Evolutionary conservation across 2,329 filamentous ascomycete genomes (phyloP).

Genomic region (Lachnellula suecica): DNA sequence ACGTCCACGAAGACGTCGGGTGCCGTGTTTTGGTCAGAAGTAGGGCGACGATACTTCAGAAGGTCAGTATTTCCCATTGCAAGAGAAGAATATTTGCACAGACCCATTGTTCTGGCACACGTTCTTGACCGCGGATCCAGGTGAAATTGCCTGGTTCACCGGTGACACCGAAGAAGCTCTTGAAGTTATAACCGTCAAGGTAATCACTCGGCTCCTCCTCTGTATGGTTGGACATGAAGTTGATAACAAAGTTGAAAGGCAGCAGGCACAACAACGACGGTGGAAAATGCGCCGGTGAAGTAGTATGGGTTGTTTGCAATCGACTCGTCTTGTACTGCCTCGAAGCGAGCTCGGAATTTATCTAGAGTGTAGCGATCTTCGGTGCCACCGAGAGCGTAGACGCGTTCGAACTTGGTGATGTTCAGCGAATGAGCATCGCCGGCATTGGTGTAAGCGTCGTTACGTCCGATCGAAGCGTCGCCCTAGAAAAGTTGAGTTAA

Average conservation of each 20-base stretch:
- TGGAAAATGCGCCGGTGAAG: not conserved
- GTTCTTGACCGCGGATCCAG: not conserved
- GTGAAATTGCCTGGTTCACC: not conserved
- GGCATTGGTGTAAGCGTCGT: constrained; percentile 5
- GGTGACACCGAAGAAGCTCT: constrained; percentile 5
- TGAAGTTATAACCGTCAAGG: constrained; percentile 4
- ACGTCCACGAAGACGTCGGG: no score
- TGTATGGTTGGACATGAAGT: constrained; percentile 2
- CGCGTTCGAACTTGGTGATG: constrained; percentile 1
- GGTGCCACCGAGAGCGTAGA: not conserved
- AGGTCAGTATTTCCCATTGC: no score
- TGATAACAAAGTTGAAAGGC: constrained; percentile 2
- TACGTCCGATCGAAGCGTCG: constrained; percentile 1
- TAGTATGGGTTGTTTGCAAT: constrained; percentile 9
- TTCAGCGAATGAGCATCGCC: constrained; percentile 5
- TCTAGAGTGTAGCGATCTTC: constrained; percentile 6
- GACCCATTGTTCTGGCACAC: not conserved
- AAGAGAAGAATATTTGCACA: no score
- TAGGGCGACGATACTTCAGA: no score
- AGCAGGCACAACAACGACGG: not conserved
- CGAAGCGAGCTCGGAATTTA: not conserved
- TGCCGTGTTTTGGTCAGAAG: no score
- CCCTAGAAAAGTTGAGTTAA: not conserved
- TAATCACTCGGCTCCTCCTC: constrained; percentile 1
- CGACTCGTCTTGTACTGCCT: not conserved